phyloP scores from a whole-genome alignment of 2,329 filamentous ascomycete species.

The Ceratocystis destructans region DNA sequence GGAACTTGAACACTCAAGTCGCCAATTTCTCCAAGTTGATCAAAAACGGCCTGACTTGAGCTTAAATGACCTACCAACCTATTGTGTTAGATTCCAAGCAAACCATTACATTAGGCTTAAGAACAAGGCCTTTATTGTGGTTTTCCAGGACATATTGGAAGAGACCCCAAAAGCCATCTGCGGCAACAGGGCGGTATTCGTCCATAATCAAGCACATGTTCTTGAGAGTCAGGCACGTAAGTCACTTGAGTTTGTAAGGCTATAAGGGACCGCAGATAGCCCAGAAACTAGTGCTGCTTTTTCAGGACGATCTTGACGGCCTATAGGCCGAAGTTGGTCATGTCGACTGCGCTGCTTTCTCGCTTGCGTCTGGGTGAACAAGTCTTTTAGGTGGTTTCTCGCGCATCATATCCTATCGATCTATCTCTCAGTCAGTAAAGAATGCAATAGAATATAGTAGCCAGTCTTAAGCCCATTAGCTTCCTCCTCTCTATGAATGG shows the following conservation, averaged over 20 bases:
- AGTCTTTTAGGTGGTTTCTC: slow-evolving; percentile 48
- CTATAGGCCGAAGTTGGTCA: slow-evolving; percentile 60
- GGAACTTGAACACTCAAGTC: slow-evolving; percentile 73
- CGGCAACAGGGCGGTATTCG: slow-evolving; percentile 32
- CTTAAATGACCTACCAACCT: slow-evolving; percentile 51
- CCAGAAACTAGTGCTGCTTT: neutral
- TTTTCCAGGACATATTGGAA: slow-evolving; percentile 55
- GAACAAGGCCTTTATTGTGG: slow-evolving; percentile 62
- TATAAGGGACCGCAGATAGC: slow-evolving; percentile 1
- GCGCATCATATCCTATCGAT: slow-evolving; percentile 67
- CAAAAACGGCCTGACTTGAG: slow-evolving; percentile 73
- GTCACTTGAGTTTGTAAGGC: slow-evolving; percentile 68
- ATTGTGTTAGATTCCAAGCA: slow-evolving; percentile 37
- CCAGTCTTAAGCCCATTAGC: slow-evolving; percentile 46
- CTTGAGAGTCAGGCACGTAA: slow-evolving; percentile 68
- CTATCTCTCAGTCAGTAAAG: slow-evolving; percentile 65
- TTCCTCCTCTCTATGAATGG: slow-evolving; percentile 38
- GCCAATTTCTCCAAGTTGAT: slow-evolving; percentile 63
- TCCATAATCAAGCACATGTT: slow-evolving; percentile 54
- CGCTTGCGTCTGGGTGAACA: slow-evolving; percentile 49
- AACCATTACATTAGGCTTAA: slow-evolving; percentile 65
- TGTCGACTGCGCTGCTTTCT: slow-evolving; percentile 45
- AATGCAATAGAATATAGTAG: slow-evolving; percentile 49
- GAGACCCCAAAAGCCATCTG: slow-evolving; percentile 41
- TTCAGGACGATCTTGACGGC: slow-evolving; percentile 38